Base-by-base conservation (phyloP, 164 flowering plant genomes). In the Platanus orientalis region DNA sequence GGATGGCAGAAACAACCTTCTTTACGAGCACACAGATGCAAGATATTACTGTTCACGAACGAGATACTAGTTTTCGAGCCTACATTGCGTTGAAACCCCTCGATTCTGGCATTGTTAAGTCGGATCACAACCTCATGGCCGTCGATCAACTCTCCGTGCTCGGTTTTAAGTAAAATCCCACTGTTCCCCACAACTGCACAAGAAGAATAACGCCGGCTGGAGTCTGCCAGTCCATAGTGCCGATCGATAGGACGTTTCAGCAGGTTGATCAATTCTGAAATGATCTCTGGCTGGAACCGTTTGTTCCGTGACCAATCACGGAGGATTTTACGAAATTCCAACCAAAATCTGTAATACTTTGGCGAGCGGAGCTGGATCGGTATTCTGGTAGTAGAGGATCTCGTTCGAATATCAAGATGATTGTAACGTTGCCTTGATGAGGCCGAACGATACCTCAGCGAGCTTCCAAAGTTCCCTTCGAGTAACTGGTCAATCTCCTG, bases 131-230 rank as follows among this genome's bases (percentile, higher is more conserved):
- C 61, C 68, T 92, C 97, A 59, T 92, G 99, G 17, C 86, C 61
- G 66, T 95, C 99, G 57, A 95, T 95, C 61, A 82, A 25, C 23
- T 58, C 63, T 1, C 97, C 99, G 48, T 79, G 52, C 4, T 83
- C 78, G 1, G 40, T 79, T 42, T 82, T 74, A 68, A 95, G 66
- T 71, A 95, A 65, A 68, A 89, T 92, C 67, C 99, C 97, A 67
- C 97, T 86, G 63, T 89, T 89, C 26, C 99, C 99, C 28, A 92
- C 94, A 25, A 92, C 94, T 0, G 97, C 99, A 76, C 99, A 92
- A 13, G 89, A 79, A 13, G 71, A 49, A 66, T 84, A 90, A 50
- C 61, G 66, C 24, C 42, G 45, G 9, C 51, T 63, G 9, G 70
- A 66, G 57, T 50, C 36, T 3, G 49, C 19, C 29, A 71, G 62